Percentiles rank a stretch among this genome's conserved stretches.
These are phyloP conservation scores for Lodderomyces orthopsilosis DNA, from an alignment of 1,139 yeast species.

Conservation along the genomic window DNA sequence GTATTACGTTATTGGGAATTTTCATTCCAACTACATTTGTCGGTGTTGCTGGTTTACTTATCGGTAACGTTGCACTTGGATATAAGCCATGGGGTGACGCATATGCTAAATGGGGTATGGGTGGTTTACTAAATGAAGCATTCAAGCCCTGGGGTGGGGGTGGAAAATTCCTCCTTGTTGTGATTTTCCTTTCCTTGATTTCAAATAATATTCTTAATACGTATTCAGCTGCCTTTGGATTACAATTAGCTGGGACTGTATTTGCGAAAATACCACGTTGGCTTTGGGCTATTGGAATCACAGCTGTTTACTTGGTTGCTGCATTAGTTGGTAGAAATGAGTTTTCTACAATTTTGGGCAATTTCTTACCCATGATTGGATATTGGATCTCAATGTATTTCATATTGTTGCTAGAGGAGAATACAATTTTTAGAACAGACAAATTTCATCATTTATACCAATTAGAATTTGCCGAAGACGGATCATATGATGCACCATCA, in stretches of 20 bases:
- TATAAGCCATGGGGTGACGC: slow-evolving; percentile 58
- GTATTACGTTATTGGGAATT: slow-evolving; percentile 66
- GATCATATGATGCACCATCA: neutral
- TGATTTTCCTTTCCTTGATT: slow-evolving; percentile 71
- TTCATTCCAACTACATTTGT: slow-evolving; percentile 75
- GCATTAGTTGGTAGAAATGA: slow-evolving; percentile 75
- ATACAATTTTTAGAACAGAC: slow-evolving; percentile 62
- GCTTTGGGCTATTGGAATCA: slow-evolving; percentile 67
- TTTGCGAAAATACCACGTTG: slow-evolving; percentile 75
- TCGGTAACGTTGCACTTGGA: slow-evolving; percentile 68
- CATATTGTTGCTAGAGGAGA: slow-evolving; percentile 70
- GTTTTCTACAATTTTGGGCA: slow-evolving; percentile 74
- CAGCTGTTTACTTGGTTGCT: slow-evolving; percentile 63
- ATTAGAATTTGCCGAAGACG: slow-evolving; percentile 41
- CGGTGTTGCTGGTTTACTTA: slow-evolving; percentile 69
- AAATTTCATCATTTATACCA: slow-evolving; percentile 48
- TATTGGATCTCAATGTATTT: slow-evolving; percentile 90
- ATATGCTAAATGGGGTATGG: slow-evolving; percentile 64
- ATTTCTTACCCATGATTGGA: slow-evolving; percentile 91
- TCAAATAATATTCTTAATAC: slow-evolving; percentile 76
- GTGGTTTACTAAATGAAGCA: slow-evolving; percentile 69
- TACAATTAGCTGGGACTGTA: slow-evolving; percentile 65
- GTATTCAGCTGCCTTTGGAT: slow-evolving; percentile 79
- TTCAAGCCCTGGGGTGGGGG: slow-evolving; percentile 75
- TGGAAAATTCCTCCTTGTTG: slow-evolving; percentile 70